Evolutionary conservation across 495 filamentous ascomycete species (phyloP).

Genomic region (Penicillium chermesinum): DNA sequence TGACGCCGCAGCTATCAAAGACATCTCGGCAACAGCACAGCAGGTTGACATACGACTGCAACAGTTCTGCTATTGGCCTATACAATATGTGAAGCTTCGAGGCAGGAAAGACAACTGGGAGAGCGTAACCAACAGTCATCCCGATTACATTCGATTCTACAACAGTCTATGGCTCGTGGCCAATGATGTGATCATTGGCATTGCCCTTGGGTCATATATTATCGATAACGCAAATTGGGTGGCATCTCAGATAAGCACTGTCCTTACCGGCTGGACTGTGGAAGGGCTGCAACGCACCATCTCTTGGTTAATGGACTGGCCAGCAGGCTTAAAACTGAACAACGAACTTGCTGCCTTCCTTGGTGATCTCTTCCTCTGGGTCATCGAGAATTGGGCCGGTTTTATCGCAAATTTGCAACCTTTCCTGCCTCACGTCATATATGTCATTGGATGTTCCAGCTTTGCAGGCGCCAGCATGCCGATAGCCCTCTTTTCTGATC

Average conservation of each 20-base stretch:
- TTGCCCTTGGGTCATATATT: slow-evolving; percentile 92
- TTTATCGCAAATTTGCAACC: slow-evolving; percentile 73
- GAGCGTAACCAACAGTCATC: slow-evolving; percentile 89
- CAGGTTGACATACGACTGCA: slow-evolving; percentile 96
- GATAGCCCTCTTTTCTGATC: slow-evolving; percentile 91
- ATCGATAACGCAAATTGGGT: slow-evolving; percentile 90
- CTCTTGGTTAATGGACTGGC: slow-evolving; percentile 92
- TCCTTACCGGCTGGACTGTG: slow-evolving; percentile 79
- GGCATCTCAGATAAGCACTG: slow-evolving; percentile 70
- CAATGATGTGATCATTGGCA: slow-evolving; percentile 98
- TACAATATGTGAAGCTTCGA: slow-evolving; percentile 88
- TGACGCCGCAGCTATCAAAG: slow-evolving; percentile 80
- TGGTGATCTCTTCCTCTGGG: slow-evolving; percentile 93
- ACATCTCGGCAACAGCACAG: slow-evolving; percentile 95
- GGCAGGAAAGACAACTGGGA: slow-evolving; percentile 90
- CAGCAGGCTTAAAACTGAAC: slow-evolving; percentile 97
- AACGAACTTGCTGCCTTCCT: slow-evolving; percentile 90
- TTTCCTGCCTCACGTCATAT: slow-evolving; percentile 77
- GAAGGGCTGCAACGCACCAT: slow-evolving; percentile 86
- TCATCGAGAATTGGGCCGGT: slow-evolving; percentile 95
- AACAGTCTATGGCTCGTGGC: slow-evolving; percentile 98
- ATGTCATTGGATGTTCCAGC: slow-evolving; percentile 88
- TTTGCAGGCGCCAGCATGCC: slow-evolving; percentile 97
- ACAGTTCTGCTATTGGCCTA: slow-evolving; percentile 98
- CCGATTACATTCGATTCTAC: slow-evolving; percentile 98